Conservation (phyloP, 2,329 filamentous ascomycete genomes). For the Claviceps fusiformis region DNA sequence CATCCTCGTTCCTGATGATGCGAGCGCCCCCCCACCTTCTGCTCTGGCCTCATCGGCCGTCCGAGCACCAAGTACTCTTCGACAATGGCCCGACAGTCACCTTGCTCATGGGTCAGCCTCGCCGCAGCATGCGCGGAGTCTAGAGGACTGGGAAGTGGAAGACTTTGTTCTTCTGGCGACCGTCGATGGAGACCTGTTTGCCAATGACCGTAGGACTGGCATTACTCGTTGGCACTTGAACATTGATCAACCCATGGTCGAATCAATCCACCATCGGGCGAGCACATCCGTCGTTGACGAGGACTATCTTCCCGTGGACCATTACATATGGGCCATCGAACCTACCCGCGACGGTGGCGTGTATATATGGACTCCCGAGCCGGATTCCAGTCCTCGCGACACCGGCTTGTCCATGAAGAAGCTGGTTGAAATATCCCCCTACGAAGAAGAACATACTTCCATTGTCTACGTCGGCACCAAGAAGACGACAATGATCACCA, state of each 20-base stretch:
- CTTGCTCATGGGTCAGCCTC: slow-evolving; percentile 54
- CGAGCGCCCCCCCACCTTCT: slow-evolving; percentile 94
- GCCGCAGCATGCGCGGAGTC: slow-evolving; percentile 87
- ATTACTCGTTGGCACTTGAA: slow-evolving; percentile 74
- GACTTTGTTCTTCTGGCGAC: slow-evolving; percentile 99
- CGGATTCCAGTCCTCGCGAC: slow-evolving; percentile 45
- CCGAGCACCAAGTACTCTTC: slow-evolving; percentile 73
- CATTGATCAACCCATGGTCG: slow-evolving; percentile 75
- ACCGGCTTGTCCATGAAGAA: slow-evolving; percentile 69
- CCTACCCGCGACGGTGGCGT: slow-evolving; percentile 76
- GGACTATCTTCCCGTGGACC: slow-evolving; percentile 55
- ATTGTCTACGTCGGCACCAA: slow-evolving; percentile 88
- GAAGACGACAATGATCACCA: slow-evolving; percentile 74
- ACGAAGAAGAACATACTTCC: slow-evolving; percentile 51
- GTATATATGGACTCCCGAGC: slow-evolving; percentile 66
- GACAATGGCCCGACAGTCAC: slow-evolving; percentile 44
- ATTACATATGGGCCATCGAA: slow-evolving; percentile 92
- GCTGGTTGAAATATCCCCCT: slow-evolving; percentile 73
- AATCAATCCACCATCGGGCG: slow-evolving; percentile 67
- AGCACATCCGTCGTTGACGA: slow-evolving; percentile 50
- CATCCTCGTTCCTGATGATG: slow-evolving; percentile 43
- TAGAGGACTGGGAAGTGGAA: slow-evolving; percentile 99
- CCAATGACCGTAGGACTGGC: slow-evolving; percentile 77
- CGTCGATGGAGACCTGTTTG: slow-evolving; percentile 93
- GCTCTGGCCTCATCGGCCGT: slow-evolving; percentile 83